Base-by-base conservation (phyloP, 2,329 filamentous ascomycete species). In the Beauveria rudraprayagi region DNA sequence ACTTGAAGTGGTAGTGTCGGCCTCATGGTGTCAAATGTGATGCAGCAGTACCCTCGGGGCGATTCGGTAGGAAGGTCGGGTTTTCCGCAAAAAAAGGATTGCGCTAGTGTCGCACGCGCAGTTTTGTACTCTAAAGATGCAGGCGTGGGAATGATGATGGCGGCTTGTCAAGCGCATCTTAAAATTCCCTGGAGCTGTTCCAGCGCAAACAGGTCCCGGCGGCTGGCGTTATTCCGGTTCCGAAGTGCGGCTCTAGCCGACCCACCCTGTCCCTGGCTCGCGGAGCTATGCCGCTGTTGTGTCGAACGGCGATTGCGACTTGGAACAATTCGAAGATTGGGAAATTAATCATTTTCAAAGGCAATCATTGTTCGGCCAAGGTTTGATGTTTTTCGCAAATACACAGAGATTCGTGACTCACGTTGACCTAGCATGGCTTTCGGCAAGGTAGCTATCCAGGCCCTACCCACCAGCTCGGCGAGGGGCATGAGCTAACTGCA, bases 1-100 rank as follows among this genome's bases (percentile, higher is more conserved):
- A 85, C 78, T 68, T 96, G 86, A 65, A 78, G 73, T 69, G 83
- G 80, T 16, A 22, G 14, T 17, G 89, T 90, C 61, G 89, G 83
- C 73, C 84, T 82, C 86, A 90, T 90, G 10, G 28, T 55, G 22
- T 26, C 51, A 9, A 3, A 30, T 46, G 22, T 28, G 37, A 19
- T 43, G 48, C 19, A 3, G 26, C 30, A 16, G 7, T 30, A 1
- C 7, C 3, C 1, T 28, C 8, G 43, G 14, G 47, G 48, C 2
- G 17, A 10, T 22, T 34, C 40, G n/a, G 8, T 10, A 8, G 3
- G 2, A 10, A 37, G 9, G 16, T 28, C 2, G 22, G 34, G 11
- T 4, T 14, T 19, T n/a, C 14, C 10, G 40, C 8, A 17, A 19
- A 19, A 40, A 9, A 6, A 5, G 3, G 24, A 10, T 16, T 8